These are phyloP conservation scores for Cercospora sp. DNA, from an alignment of 2,329 filamentous ascomycete genomes.

Conservation along the genomic window DNA sequence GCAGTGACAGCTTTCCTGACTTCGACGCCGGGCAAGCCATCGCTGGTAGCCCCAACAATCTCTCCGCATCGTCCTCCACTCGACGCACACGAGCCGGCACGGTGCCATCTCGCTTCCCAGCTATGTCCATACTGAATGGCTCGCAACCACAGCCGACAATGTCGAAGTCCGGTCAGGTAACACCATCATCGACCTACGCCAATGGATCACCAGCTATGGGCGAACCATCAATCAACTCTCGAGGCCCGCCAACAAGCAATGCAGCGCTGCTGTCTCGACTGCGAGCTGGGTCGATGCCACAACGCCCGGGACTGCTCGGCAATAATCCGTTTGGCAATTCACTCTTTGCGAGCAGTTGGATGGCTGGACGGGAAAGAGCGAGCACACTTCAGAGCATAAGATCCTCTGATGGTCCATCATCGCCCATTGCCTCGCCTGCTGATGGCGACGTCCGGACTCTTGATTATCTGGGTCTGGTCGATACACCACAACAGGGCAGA, in stretches of 20 bases:
- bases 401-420: slow-evolving; percentile 83
- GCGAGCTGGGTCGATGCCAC: slow-evolving; percentile 90
- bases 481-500: slow-evolving; percentile 80
- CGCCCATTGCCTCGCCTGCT: slow-evolving; percentile 78
- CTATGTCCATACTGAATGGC: slow-evolving; percentile 61
- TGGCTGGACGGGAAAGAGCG: slow-evolving; percentile 74
- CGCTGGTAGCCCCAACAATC: slow-evolving; percentile 29
- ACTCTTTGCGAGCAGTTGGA: slow-evolving; percentile 86
- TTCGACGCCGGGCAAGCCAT: slow-evolving; percentile 56
- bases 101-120: slow-evolving; percentile 90
- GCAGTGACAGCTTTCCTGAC: slow-evolving; percentile 87
- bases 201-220: slow-evolving; percentile 51
- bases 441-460: slow-evolving; percentile 91
- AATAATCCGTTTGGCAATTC: slow-evolving; percentile 78
- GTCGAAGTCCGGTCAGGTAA: slow-evolving; percentile 79
- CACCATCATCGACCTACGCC: slow-evolving; percentile 78
- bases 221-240: slow-evolving; percentile 40
- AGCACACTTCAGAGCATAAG: slow-evolving; percentile 88
- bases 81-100: slow-evolving; percentile 89
- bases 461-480: slow-evolving; percentile 92
- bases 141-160: slow-evolving; percentile 61
- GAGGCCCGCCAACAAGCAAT: slow-evolving; percentile 58
- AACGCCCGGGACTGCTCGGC: slow-evolving; percentile 70
- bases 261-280: slow-evolving; percentile 80
- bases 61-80: slow-evolving; percentile 31